Base-by-base conservation (phyloP, 805 yeast species). In the Metschnikowia lachancei region DNA sequence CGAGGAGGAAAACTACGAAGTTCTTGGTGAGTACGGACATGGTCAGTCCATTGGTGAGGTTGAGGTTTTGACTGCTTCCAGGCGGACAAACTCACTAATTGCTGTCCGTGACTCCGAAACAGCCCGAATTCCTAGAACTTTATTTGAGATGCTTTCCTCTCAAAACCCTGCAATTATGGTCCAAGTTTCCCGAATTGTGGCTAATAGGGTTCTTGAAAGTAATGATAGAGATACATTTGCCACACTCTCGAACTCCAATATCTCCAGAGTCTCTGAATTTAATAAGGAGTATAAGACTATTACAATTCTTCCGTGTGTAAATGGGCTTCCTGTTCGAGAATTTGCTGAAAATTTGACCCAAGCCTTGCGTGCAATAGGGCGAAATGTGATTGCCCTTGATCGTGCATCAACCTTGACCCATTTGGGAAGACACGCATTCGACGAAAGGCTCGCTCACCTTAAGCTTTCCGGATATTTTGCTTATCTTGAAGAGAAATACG, bases 1-100 rank as follows among this genome's bases (percentile, higher is more conserved):
- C 3, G 46, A 55, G 12, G 51, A 52, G 14, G 64, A 58, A 1
- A 64, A 65, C 12, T 56, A 58, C 30, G 68, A 63, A 30, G 68
- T 81, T 1, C 55, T 83, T 13, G 87, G 85, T 2, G 99, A 92
- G 61, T 83, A 81, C 58, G 96, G 97, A 1, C 96, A 90, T 63
- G 97, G 97, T 6, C 95, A 89, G 56, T 86, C 96, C 34, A 78
- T 94, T 49, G 99, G 98, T 3, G 98, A 92, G 65, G 85, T 94
- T 8, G 99, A 92, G 63, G 97, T 92, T 3, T 72, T 92, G 51
- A 89, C 95, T 0, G 89, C 89, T 11, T 77, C 85, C 10, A 76
- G 82, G 46, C 77, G 95, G 61, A 76, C 80, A 3, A 75, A 75
- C 39, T 82, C 91, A 0, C 76, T 86, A 53, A 81, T 88, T 33